phyloP scores from a whole-genome alignment of 2,329 filamentous ascomycete species.

The Botryotinia calthae region DNA sequence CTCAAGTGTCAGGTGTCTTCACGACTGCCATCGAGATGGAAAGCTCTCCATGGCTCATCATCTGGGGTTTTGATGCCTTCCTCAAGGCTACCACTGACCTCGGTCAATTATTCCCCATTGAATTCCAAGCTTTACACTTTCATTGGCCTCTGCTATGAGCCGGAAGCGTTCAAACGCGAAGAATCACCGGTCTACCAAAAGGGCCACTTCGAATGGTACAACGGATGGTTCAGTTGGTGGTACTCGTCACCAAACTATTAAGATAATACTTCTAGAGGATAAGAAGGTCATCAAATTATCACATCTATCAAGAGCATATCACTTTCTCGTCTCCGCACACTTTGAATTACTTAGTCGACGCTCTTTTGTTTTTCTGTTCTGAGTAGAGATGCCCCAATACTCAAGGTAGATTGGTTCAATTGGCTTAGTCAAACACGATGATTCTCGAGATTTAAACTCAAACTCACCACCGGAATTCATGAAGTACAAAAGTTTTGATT shows the following conservation, averaged over 20 bases:
- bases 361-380: neutral
- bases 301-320: neutral
- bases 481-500: neutral
- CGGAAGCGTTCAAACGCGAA: neutral
- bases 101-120: neutral
- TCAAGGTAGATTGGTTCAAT: neutral
- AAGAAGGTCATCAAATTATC: neutral
- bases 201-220: neutral
- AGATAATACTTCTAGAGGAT: neutral
- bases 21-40: neutral
- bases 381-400: neutral
- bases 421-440: neutral
- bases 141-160: neutral
- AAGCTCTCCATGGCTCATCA: neutral
- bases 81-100: neutral
- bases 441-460: neutral
- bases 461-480: too few species aligned
- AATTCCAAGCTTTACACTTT: neutral
- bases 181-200: neutral
- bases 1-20: neutral
- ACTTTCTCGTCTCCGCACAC: neutral
- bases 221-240: neutral
- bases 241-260: neutral
- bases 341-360: neutral
- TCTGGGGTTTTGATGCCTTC: too few species aligned